Evolutionary conservation across 257 asterid genomes (phyloP), one percentile per base, ranked within the genome.

Genomic region (Datura wrightii): DNA sequence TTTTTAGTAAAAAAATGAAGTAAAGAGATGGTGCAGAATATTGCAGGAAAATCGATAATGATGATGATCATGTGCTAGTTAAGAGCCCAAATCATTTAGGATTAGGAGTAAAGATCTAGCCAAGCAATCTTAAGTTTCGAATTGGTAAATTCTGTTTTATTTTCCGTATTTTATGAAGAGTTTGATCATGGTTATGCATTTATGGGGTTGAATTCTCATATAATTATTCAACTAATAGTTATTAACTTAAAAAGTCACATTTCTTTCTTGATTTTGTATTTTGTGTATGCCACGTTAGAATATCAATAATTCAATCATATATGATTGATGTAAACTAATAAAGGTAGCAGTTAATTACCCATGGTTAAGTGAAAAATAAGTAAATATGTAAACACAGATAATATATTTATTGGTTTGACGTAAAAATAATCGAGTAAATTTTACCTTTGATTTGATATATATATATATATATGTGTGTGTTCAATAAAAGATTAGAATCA

Each of bases 41-140:
- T n/a, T 48, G 81, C 81, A 74, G 44, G 24, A 74, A 19, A 74
- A 19, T 74, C 37, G 42, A 50, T 76, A 50, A 24, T 76, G 46
- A 31, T 48, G 39, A 76, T 76, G 81, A 19, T 72, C 6, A 59
- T 53, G 5, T 15, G 3, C 3, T 24, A 31, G 8, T 62, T 62
- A 62, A 62, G 16, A 36, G 41, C 6, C 46, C 9, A 65, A 65
- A 65, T 65, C 72, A 36, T 54, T 54, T 54, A 54, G 7, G 60
- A 54, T 1, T 54, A 54, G 7, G 7, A 15, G 2, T 60, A 60
- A 19, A 19, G 2, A 34, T 65, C 46, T 74, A 48, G 15, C 7
- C 34, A 39, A 69, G 14, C 79, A 41, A 69, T 41, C 50, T 69
- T 19, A 60, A 67, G 7, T 39, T 50, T 8, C 5, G 13, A 50